These are phyloP conservation scores for Aspergillus homomorphus DNA, from an alignment of 495 filamentous ascomycete species.

Conservation along the genomic window DNA sequence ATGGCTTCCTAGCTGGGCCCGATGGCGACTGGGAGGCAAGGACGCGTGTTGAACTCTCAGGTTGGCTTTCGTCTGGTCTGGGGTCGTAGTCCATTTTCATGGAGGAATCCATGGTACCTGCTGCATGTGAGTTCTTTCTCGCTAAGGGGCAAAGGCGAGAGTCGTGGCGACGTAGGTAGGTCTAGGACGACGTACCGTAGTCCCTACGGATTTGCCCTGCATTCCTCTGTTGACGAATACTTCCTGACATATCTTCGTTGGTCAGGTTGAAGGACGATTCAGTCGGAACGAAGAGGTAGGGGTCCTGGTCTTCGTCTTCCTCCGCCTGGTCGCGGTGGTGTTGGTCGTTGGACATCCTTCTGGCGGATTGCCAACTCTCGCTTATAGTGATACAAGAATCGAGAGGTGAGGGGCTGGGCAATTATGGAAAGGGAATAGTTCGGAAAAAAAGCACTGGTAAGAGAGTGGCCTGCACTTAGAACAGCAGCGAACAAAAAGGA, in stretches of 20 bases:
- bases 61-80: conserved; percentile 30
- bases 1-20: conserved; percentile 65
- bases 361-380: not conserved
- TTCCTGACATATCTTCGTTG: conserved; percentile 20
- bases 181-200: conserved; percentile 28
- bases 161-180: no score
- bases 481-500: conserved; percentile 12
- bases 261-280: conserved; percentile 12
- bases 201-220: conserved; percentile 28
- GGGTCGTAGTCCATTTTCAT: conserved; percentile 27
- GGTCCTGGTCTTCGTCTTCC: not conserved
- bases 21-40: conserved; percentile 46
- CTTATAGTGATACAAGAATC: not conserved
- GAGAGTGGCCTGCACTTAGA: conserved; percentile 22
- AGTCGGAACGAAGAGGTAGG: conserved; percentile 4
- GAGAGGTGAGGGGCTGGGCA: conserved; percentile 14
- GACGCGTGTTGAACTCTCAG: conserved; percentile 29
- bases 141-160: no score
- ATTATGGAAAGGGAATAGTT: conserved; percentile 10
- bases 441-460: conserved; percentile 8
- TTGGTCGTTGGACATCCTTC: conserved; percentile 6
- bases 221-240: conserved; percentile 22
- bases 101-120: conserved; percentile 40
- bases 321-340: conserved; percentile 7
- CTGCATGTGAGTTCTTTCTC: conserved; percentile 12